Conservation (phyloP, 768 basidiomycete species). For the Neoboletus subvelutipes region DNA sequence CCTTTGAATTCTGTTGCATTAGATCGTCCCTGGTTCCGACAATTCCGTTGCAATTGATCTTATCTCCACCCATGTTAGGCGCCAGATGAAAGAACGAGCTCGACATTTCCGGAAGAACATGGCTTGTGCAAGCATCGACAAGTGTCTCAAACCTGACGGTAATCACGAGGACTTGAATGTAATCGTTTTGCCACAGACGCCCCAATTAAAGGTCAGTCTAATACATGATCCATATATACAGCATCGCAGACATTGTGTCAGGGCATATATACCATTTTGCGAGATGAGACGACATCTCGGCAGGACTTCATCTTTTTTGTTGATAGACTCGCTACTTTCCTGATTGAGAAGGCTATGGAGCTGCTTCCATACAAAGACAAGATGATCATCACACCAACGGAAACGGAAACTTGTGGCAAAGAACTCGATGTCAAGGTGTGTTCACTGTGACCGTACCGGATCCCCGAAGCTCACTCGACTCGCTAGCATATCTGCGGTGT, state of each 20-base stretch:
- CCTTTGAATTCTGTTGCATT: slow-evolving; percentile 1
- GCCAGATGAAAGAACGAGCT: slow-evolving; percentile 78
- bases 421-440: slow-evolving; percentile 59
- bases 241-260: slow-evolving; percentile 29
- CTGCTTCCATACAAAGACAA: slow-evolving; percentile 70
- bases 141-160: slow-evolving; percentile 37
- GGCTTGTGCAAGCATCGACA: slow-evolving; percentile 47
- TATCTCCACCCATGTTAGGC: slow-evolving; percentile 85
- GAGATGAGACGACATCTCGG: slow-evolving; percentile 64
- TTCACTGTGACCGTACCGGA: neutral
- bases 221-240: neutral
- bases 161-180: slow-evolving; percentile 51
- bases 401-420: slow-evolving; percentile 55
- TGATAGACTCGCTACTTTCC: slow-evolving; percentile 79
- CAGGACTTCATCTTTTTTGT: slow-evolving; percentile 94
- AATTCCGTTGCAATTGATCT: slow-evolving; percentile 92
- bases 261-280: slow-evolving; percentile 89
- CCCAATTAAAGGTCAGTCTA: slow-evolving; percentile 66
- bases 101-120: slow-evolving; percentile 73
- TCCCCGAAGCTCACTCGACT: neutral
- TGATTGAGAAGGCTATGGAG: slow-evolving; percentile 83
- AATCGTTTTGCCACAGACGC: slow-evolving; percentile 71
- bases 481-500: slow-evolving; percentile 79
- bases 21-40: slow-evolving; percentile 95
- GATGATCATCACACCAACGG: slow-evolving; percentile 67